These are phyloP conservation scores for Pyrenopolyporus hunteri DNA, from an alignment of 495 filamentous ascomycete genomes.

Conservation along the genomic window DNA sequence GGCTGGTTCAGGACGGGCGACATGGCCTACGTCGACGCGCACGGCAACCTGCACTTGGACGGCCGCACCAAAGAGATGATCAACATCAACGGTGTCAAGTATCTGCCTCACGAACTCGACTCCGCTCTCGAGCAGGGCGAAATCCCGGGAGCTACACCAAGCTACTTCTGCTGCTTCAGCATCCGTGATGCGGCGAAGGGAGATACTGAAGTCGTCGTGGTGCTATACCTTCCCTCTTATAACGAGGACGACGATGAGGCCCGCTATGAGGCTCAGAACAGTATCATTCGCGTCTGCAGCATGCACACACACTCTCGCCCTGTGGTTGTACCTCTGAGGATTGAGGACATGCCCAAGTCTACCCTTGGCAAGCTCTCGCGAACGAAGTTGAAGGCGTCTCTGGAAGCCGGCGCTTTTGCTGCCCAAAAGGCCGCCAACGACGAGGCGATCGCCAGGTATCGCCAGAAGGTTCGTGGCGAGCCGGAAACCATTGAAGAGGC, in stretches of 20 bases:
- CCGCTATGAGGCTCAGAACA: constrained; percentile 12
- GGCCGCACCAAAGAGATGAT: constrained; percentile 66
- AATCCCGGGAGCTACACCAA: background rate
- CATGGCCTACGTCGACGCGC: constrained; percentile 52
- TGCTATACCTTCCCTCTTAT: constrained; percentile 11
- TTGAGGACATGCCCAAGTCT: constrained; percentile 43
- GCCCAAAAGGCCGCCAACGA: constrained; percentile 16
- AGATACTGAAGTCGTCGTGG: constrained; percentile 9
- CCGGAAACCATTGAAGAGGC: constrained; percentile 29
- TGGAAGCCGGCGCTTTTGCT: constrained; percentile 45
- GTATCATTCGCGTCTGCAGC: constrained; percentile 12
- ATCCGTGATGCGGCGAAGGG: constrained; percentile 5
- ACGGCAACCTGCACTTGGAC: constrained; percentile 60
- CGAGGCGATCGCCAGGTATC: constrained; percentile 9
- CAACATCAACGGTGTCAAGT: constrained; percentile 62
- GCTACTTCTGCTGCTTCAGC: background rate
- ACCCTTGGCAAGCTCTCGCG: constrained; percentile 59
- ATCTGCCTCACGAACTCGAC: constrained; percentile 51
- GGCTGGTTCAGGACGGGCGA: constrained; percentile 77
- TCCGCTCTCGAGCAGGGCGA: constrained; percentile 44
- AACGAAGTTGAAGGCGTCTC: constrained; percentile 43
- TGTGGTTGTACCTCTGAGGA: constrained; percentile 5
- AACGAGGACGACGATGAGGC: constrained; percentile 1
- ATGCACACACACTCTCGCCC: constrained; percentile 16
- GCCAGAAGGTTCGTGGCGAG: background rate